Conservation (phyloP, 441 rosid species). For the Lepidium campestre region DNA sequence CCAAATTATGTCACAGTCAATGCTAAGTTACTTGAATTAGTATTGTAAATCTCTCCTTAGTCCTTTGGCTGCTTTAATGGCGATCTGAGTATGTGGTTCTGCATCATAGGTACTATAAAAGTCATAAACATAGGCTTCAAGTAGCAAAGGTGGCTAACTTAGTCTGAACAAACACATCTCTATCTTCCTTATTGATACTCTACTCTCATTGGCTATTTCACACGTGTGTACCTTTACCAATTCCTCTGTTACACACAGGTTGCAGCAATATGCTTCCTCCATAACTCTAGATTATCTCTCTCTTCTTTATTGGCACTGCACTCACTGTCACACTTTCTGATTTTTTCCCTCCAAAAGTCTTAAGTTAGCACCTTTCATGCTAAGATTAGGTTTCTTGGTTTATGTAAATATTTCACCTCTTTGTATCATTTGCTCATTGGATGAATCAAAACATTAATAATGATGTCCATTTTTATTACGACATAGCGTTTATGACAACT, state of each 20-base stretch:
- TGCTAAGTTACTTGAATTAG: background rate
- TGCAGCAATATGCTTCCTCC: conserved; percentile 4
- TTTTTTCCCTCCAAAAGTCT: conserved; percentile 10
- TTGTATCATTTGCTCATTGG: conserved; percentile 18
- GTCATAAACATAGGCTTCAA: conserved; percentile 10
- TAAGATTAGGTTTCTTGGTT: conserved; percentile 18
- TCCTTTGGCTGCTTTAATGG: background rate
- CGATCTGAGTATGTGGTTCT: background rate
- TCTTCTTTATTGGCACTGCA: conserved; percentile 13
- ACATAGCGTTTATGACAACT: conserved; percentile 15
- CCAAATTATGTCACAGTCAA: background rate
- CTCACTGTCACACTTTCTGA: conserved; percentile 15
- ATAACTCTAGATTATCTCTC: background rate
- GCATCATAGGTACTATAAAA: background rate
- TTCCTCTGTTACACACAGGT: conserved; percentile 13
- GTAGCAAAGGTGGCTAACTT: background rate
- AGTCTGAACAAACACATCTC: conserved; percentile 7
- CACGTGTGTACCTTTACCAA: conserved; percentile 1
- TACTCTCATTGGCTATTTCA: conserved; percentile 1
- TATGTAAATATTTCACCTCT: conserved; percentile 10
- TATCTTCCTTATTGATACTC: background rate
- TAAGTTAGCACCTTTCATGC: conserved; percentile 11
- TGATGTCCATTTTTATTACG: conserved; percentile 1
- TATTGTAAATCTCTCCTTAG: background rate
- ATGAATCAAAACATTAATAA: conserved; percentile 8